A percentile compares a stretch with the other conserved stretches of the same genome.
These are phyloP conservation scores for Diutina rugosa DNA, from an alignment of 1,139 yeast species.

Conservation along the genomic window DNA sequence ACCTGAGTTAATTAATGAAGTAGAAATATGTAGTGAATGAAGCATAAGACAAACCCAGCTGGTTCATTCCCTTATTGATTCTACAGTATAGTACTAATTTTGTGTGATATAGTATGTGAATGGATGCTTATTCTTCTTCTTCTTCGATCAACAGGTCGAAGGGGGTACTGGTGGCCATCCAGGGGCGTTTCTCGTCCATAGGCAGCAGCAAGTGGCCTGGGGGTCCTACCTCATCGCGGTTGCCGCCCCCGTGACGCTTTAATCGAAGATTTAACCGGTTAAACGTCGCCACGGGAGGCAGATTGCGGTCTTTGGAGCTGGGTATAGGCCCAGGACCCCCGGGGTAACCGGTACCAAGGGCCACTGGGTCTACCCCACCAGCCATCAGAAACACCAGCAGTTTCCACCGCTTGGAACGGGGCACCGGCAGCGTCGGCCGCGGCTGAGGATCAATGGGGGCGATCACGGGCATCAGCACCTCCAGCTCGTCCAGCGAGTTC, in stretches of 20 bases:
- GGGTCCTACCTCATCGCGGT: neutral
- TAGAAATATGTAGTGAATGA: too few species aligned
- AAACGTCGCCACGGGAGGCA: neutral
- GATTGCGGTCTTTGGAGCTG: neutral
- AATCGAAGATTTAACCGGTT: neutral
- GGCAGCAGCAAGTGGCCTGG: neutral
- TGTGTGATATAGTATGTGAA: neutral
- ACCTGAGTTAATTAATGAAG: too few species aligned
- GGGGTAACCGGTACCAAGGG: neutral
- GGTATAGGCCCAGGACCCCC: neutral
- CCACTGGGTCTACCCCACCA: neutral
- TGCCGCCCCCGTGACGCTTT: neutral
- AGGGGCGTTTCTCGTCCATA: neutral
- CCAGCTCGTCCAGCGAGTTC: conserved; percentile 1
- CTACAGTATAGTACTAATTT: neutral
- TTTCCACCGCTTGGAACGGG: neutral
- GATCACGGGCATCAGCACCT: neutral
- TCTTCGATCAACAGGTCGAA: neutral
- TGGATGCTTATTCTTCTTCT: neutral
- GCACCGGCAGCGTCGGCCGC: conserved; percentile 1
- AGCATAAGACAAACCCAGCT: too few species aligned
- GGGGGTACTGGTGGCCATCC: neutral
- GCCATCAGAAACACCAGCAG: neutral
- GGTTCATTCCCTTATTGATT: too few species aligned
- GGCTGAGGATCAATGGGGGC: neutral